These are phyloP conservation scores for Penicillium sclerotigenum DNA, from an alignment of 2,329 filamentous ascomycete genomes.

Conservation along the genomic window DNA sequence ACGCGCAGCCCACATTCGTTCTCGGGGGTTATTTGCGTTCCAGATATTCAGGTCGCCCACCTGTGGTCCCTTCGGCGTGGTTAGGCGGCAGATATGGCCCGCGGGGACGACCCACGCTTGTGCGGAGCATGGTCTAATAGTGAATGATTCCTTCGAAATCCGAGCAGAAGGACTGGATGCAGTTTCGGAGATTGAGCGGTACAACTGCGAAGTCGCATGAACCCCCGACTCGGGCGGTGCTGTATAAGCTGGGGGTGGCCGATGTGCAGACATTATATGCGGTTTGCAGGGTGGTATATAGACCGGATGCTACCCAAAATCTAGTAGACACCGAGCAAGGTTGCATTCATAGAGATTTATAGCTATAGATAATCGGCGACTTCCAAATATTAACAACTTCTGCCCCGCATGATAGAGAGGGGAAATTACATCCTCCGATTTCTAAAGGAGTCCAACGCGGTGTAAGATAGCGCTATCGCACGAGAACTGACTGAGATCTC, in stretches of 20 bases:
- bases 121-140: conserved; percentile 70
- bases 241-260: conserved; percentile 40
- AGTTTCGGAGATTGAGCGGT: conserved; percentile 37
- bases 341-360: background rate
- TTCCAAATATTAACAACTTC: background rate
- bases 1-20: conserved; percentile 77
- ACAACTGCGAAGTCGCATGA: conserved; percentile 36
- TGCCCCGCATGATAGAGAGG: background rate
- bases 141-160: conserved; percentile 49
- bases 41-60: conserved; percentile 83
- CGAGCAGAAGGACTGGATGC: conserved; percentile 31
- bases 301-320: background rate
- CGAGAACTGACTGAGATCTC: background rate
- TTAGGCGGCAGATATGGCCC: conserved; percentile 68
- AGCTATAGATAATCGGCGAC: background rate
- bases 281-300: background rate
- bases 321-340: too few species aligned
- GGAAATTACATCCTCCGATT: conserved; percentile 4
- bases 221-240: conserved; percentile 36
- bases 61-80: conserved; percentile 73
- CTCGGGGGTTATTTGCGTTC: conserved; percentile 71
- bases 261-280: conserved; percentile 29
- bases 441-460: background rate
- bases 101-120: conserved; percentile 68
- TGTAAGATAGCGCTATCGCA: background rate